A percentile compares a stretch with the other conserved stretches of the same genome.
Evolutionary conservation across 2,329 filamentous ascomycete species (phyloP).

Genomic region (Niveomyces coronatus): DNA sequence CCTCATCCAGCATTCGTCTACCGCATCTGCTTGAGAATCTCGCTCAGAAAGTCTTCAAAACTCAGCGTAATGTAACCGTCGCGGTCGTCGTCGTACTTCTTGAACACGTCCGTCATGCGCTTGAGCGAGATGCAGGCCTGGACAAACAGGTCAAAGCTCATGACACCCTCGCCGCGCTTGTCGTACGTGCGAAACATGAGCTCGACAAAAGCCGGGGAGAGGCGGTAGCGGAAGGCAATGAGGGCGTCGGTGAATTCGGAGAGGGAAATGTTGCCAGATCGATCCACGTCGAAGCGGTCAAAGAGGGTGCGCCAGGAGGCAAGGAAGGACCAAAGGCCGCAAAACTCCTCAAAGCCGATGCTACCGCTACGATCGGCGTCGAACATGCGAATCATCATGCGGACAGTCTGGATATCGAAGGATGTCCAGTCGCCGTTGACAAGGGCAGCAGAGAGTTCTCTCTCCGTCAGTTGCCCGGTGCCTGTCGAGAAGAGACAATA

Average conservation of each 20-base stretch:
- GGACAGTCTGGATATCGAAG: constrained; percentile 88
- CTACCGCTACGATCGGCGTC: constrained; percentile 81
- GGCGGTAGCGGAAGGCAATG: constrained; percentile 84
- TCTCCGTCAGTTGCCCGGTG: constrained; percentile 73
- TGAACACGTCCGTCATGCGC: constrained; percentile 98
- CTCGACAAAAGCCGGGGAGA: constrained; percentile 74
- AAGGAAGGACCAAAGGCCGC: constrained; percentile 90
- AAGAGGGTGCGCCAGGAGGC: constrained; percentile 91
- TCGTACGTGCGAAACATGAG: constrained; percentile 86
- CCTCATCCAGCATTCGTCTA: constrained; percentile 22
- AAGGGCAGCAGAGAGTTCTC: constrained; percentile 77
- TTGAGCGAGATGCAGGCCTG: constrained; percentile 95
- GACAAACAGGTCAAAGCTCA: constrained; percentile 94
- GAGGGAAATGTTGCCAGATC: constrained; percentile 75
- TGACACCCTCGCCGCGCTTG: constrained; percentile 57
- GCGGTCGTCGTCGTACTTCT: constrained; percentile 94
- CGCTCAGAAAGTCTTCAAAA: constrained; percentile 71
- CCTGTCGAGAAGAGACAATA: constrained; percentile 30
- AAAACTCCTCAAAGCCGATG: constrained; percentile 93
- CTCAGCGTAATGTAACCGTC: constrained; percentile 84
- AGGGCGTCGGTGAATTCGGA: constrained; percentile 84
- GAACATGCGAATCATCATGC: constrained; percentile 99
- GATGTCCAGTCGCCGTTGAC: constrained; percentile 95
- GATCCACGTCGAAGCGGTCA: constrained; percentile 86
- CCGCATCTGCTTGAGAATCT: constrained; percentile 52